Base-by-base conservation (phyloP, 768 basidiomycete genomes). In the Leccinellum rugosiceps region DNA sequence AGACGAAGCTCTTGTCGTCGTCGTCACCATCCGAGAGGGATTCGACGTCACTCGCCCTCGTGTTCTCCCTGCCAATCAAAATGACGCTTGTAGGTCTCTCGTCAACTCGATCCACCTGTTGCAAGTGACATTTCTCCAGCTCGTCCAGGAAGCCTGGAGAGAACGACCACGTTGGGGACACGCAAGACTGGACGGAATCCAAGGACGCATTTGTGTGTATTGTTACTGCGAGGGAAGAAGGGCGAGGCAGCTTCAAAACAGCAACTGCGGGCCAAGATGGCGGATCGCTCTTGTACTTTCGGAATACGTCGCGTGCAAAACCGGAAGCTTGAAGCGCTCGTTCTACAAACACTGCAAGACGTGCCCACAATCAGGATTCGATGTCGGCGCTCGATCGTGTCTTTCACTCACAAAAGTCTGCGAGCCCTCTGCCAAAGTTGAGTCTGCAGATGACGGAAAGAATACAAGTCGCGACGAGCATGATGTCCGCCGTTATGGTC, bases 351-450 rank as follows among this genome's bases (percentile, higher is more conserved):
- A 65, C 64, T 65, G 34, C 4, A 15, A 35, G 19, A 25, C 3
- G 45, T 7, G 14, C 23, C 13, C 21, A 10, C 8, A 46, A 46
- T 25, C 23, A 25, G 13, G 45, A 46, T 14, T 25, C 2, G 1
- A 46, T 15, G 14, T 10, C 23, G 13, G 23, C 14, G 4, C 17
- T 14, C 25, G 8, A 46, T 46, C 21, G 10, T 4, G 6, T n/a
- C 3, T 4, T 14, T 21, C 2, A 64, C 80, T 71, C 66, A 83
- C 83, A 68, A 59, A 78, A 84, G 30, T 83, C 79, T 4, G 76
- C 75, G 10, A 84, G 73, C 2, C 83, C 83, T 62, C 77, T 80
- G 10, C 80, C 83, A 63, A 83, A 85, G 60, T 83, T 78, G 28
- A 77, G 56, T 52, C 81, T 74, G 66, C 82, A 84, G n/a, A 79